Evolutionary conservation across 1,284 basidiomycete species (phyloP).

Genomic region (Coniferiporia sulphurascens): DNA sequence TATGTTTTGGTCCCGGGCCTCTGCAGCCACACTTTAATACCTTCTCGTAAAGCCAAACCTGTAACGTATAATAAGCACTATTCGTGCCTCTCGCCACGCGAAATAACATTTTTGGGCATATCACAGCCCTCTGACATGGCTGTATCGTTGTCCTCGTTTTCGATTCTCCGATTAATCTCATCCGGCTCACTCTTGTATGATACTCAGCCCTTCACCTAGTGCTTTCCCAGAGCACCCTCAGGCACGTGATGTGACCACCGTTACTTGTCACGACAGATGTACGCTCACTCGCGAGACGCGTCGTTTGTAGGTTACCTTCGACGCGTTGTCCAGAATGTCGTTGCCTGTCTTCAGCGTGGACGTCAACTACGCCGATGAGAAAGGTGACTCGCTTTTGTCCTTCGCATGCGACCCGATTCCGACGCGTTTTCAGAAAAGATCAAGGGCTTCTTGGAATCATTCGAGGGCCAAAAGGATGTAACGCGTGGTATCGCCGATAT

Average conservation of each 20-base stretch:
- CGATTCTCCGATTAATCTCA: conserved; percentile 30
- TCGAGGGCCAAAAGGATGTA: conserved; percentile 64
- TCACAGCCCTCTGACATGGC: conserved; percentile 2
- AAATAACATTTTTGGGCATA: not conserved
- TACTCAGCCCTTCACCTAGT: conserved; percentile 45
- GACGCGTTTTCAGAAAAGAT: conserved; percentile 51
- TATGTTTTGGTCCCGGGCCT: too few relatives aligned
- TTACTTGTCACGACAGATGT: not conserved
- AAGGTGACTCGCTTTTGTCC: conserved; percentile 26
- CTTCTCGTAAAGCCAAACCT: too few relatives aligned
- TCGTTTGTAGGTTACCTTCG: not conserved
- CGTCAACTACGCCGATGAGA: conserved; percentile 46
- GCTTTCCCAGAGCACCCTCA: conserved; percentile 45
- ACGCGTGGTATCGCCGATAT: conserved; percentile 66
- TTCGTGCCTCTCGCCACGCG: too few relatives aligned
- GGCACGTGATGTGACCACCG: not conserved
- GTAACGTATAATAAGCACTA: too few relatives aligned
- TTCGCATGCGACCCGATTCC: conserved; percentile 1
- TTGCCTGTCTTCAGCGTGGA: conserved; percentile 46
- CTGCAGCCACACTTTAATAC: too few relatives aligned
- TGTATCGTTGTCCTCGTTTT: not conserved
- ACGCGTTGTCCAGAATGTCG: conserved; percentile 30
- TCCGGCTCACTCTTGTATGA: too few relatives aligned
- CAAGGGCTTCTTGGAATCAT: conserved; percentile 62
- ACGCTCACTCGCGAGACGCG: not conserved